Base-by-base conservation (phyloP, 192 early-diverging fungal genomes). In the Entophlyctis helioformis region DNA sequence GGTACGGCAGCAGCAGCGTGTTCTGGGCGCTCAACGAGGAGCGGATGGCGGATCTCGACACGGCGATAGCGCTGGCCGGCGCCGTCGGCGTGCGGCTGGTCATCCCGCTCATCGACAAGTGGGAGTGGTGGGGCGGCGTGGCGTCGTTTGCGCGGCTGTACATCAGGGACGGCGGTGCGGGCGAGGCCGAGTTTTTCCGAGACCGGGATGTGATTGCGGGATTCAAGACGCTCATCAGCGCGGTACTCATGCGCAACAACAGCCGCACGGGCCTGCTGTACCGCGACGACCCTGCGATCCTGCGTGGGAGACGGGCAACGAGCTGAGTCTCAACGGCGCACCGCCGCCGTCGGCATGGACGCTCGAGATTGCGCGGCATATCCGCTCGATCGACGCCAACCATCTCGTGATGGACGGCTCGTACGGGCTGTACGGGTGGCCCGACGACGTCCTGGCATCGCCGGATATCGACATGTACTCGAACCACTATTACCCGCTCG, bases 301-400 rank as follows among this genome's bases (percentile, higher is more conserved):
- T 65, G 44, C 44, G 2, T 69, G 62, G 67, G 62, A 65, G 36
- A 65, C 60, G 11, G 62, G 62, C 0, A 69, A 69, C 39, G 67
- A 69, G 47, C 48, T 64, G 16, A 28, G 42, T 10, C 15, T 44
- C 18, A 35, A 63, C 21, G 35, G 29, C 31, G 38, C n/a, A 22
- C n/a, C 4, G 7, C 53, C 62, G 25, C 61, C 67, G 2, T 16
- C 60, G 3, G 33, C 20, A 12, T 73, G 71, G 71, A 63, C 61
- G 3, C 8, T 60, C 18, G 56, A 42, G 1, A 41, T 46, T n/a
- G 48, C 59, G 8, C 16, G 31, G 1, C 43, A 51, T 35, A 43
- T 57, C 42, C 45, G 54, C 44, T 19, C 34, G 12, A 27, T 59
- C 13, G 54, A 52, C 2, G 47, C 43, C 26, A 48, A 46, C 12